A percentile compares a stretch with the other conserved stretches of the same genome.
phyloP scores from a whole-genome alignment of 1,139 yeast genomes.

The Candida anutae region DNA sequence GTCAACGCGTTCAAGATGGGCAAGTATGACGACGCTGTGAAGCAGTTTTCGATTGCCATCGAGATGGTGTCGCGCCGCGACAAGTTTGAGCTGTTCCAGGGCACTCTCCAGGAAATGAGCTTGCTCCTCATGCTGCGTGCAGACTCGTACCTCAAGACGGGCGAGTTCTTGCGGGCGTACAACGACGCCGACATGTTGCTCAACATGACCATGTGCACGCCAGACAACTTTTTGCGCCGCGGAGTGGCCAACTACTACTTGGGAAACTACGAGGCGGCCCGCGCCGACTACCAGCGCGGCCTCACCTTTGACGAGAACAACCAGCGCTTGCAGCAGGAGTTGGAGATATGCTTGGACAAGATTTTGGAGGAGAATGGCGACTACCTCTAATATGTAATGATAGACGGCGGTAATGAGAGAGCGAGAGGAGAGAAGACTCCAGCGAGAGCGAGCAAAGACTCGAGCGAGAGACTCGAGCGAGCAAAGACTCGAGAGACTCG shows the following conservation, averaged over 20 bases:
- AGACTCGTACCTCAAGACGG: slow-evolving; percentile 66
- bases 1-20: slow-evolving; percentile 53
- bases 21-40: slow-evolving; percentile 64
- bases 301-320: slow-evolving; percentile 56
- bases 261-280: slow-evolving; percentile 66
- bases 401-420: too few relatives aligned
- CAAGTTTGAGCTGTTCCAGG: slow-evolving; percentile 78
- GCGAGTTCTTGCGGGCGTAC: slow-evolving; percentile 63
- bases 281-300: slow-evolving; percentile 73
- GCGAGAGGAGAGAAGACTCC: too few relatives aligned
- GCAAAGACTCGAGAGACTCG: too few relatives aligned
- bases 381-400: too few relatives aligned
- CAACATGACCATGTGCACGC: slow-evolving; percentile 53
- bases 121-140: slow-evolving; percentile 72
- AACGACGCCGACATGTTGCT: slow-evolving; percentile 75
- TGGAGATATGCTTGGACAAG: slow-evolving; percentile 37
- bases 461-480: too few relatives aligned
- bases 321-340: slow-evolving; percentile 28
- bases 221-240: slow-evolving; percentile 77
- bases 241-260: slow-evolving; percentile 68
- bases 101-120: slow-evolving; percentile 70
- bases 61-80: slow-evolving; percentile 78
- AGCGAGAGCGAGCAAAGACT: too few relatives aligned
- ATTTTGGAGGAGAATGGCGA: slow-evolving; percentile 49
- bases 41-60: slow-evolving; percentile 67